Evolutionary conservation across 768 basidiomycete species (phyloP), one percentile per base, ranked within the genome.

Genomic region (Pleurotus djamor): DNA sequence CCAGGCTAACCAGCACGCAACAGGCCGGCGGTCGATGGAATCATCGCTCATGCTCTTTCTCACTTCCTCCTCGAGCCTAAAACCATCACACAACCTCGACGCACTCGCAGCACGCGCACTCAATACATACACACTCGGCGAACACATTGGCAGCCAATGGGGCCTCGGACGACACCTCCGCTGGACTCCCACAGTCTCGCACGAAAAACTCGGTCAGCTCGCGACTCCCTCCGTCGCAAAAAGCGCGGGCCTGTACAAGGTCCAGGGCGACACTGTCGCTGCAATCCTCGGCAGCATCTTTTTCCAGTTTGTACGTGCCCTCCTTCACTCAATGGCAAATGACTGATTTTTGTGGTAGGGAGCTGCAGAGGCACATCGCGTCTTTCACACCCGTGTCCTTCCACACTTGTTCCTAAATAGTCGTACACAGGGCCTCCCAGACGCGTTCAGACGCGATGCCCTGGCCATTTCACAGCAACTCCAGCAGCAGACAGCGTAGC

Each of bases 11-110:
- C 21, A 51, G 8, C n/a, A 44, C 37, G 5, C 10, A 14, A 41
- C 64, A 92, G 91, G 92, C 43, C 87, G 92, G 55, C 83, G 92
- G 59, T 87, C 90, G 21, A 75, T 94, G 36, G 83, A 91, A 64
- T 79, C 89, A 5, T 94, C 92, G 68, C 82, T 90, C 51, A 76
- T 87, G 36, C 78, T 94, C 37, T 87, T 92, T 72, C 73, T 94
- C 10, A 81, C 85, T 52, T 83, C 86, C 48, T 79, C 74, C 52
- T 73, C 80, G 8, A 73, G 74, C 13, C 73, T 83, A 28, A 74
- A 73, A 59, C 72, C 77, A 9, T 69, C 73, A 21, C 79, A 84
- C 65, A 84, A 89, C 72, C 76, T 85, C 47, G 83, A 88, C n/a
- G 76, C 71, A 14, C 77, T 92, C 45, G 67, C 76, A 14, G 74